Base-by-base conservation (phyloP, 1,284 basidiomycete species). In the Moesziomyces sp. region DNA sequence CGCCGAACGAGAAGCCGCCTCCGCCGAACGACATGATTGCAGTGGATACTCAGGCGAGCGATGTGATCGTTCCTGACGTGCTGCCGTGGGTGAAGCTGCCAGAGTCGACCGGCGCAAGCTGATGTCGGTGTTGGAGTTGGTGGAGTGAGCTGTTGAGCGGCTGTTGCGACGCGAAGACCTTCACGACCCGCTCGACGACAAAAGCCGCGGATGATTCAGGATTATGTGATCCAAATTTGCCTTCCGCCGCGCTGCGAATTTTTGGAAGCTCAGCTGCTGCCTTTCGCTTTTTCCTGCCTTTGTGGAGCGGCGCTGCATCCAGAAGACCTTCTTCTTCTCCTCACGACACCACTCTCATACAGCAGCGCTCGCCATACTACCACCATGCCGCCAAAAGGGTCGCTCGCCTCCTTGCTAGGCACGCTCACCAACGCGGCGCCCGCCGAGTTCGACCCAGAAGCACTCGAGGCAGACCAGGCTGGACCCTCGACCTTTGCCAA, bases 11-110 rank as follows among this genome's bases (percentile, higher is more conserved):
- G 71, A 76, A 76, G 45, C 67, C 65, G 38, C 54, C 56, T 42
- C 67, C 75, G 42, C 76, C 76, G 48, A 75, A 75, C 50, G 72
- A 75, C 72, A 75, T 75, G 61, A 13, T 57, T 30, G 48, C 9
- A 43, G 21, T 26, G 3, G 26, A 21, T 28, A 3, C 14, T 40
- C 16, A 6, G 38, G 16, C 38, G 38, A 40, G 13, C 38, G 14
- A 3, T 16, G 18, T 4, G 18, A 40, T 40, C 38, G 23, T 28
- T 3, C 26, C 1, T 34, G 13, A 19, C 18, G 23, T 24, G 9
- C 23, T 9, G 46, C 26, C 30, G 13, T 6, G 4, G 23, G 52
- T n/a, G 13, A 43, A 46, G 30, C 16, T 3, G 13, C 8, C 9
- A 21, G 18, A 16, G 38, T 40, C 38, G 38, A 40, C 30, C 21